phyloP scores from a whole-genome alignment of 192 early-diverging fungal species.

The Rhizoclosmatium globosum region DNA sequence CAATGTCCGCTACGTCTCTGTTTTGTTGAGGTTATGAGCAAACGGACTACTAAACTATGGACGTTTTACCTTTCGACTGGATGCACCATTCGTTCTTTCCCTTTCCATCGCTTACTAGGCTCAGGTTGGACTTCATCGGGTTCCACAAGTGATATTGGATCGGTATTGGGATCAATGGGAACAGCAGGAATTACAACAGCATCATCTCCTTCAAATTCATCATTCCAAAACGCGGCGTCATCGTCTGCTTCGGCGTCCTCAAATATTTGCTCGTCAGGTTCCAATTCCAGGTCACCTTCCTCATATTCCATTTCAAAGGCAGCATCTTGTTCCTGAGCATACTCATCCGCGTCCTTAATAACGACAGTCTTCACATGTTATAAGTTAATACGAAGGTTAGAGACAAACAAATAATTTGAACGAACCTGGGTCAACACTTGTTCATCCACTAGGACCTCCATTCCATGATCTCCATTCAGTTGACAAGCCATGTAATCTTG shows the following conservation, averaged over 20 bases:
- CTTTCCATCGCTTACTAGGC: slow-evolving; percentile 1
- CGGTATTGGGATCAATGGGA: too few species aligned
- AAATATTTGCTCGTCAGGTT: slow-evolving; percentile 8
- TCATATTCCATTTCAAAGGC: neutral
- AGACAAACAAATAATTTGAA: neutral
- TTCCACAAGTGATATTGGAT: too few species aligned
- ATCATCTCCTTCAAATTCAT: slow-evolving; percentile 7
- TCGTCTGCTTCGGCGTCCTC: neutral
- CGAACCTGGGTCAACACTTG: slow-evolving; percentile 18
- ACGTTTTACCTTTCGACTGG: neutral
- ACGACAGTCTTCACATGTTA: neutral
- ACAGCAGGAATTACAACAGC: neutral
- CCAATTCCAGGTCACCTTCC: neutral
- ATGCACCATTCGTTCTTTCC: slow-evolving; percentile 6
- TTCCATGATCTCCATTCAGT: neutral
- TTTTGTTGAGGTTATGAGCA: neutral
- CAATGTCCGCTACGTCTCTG: slow-evolving; percentile 19
- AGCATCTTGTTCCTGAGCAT: slow-evolving; percentile 2
- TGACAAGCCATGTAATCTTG: neutral
- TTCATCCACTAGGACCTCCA: slow-evolving; percentile 5
- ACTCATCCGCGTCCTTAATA: slow-evolving; percentile 19
- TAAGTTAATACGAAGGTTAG: neutral
- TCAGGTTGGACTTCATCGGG: neutral
- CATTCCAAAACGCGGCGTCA: slow-evolving; percentile 23
- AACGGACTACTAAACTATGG: neutral